Evolutionary conservation across 2,329 filamentous ascomycete species (phyloP).

Genomic region (Phoma sp.): DNA sequence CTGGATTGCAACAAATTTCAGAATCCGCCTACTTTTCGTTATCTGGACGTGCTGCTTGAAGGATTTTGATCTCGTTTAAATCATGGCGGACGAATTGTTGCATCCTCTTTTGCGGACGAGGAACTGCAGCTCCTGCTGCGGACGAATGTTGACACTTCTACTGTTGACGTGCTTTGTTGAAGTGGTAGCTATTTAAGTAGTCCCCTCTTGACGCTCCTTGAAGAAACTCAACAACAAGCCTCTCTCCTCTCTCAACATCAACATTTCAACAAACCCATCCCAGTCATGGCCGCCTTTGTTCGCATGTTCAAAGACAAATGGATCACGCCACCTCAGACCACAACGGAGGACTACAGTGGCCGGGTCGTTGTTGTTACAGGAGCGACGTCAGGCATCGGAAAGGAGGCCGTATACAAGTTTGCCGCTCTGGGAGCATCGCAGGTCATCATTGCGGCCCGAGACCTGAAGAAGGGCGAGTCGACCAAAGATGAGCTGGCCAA

Average conservation of each 20-base stretch:
- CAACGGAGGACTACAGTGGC: conserved; percentile 44
- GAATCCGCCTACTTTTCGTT: too few relatives aligned
- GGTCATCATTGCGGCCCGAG: conserved; percentile 49
- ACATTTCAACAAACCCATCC: conserved; percentile 45
- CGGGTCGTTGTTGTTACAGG: conserved; percentile 56
- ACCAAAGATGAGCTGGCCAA: conserved; percentile 41
- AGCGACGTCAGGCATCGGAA: conserved; percentile 49
- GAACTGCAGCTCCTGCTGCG: too few relatives aligned
- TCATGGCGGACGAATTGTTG: too few relatives aligned
- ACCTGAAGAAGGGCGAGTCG: conserved; percentile 43
- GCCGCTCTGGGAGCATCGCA: conserved; percentile 43
- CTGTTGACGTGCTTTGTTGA: neutral
- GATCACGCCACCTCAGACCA: conserved; percentile 42
- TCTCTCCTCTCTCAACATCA: neutral
- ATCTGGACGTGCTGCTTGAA: too few relatives aligned
- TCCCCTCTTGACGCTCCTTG: neutral
- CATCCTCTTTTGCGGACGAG: too few relatives aligned
- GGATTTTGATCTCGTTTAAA: too few relatives aligned
- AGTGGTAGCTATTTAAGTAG: conserved; percentile 1
- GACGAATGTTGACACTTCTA: too few relatives aligned
- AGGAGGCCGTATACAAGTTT: conserved; percentile 48
- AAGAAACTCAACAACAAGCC: neutral
- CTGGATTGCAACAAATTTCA: too few relatives aligned
- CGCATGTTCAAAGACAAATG: conserved; percentile 42
- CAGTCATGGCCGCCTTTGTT: conserved; percentile 31